phyloP scores from a whole-genome alignment of 345 rosid species.

The Abelmoschus esculentus region DNA sequence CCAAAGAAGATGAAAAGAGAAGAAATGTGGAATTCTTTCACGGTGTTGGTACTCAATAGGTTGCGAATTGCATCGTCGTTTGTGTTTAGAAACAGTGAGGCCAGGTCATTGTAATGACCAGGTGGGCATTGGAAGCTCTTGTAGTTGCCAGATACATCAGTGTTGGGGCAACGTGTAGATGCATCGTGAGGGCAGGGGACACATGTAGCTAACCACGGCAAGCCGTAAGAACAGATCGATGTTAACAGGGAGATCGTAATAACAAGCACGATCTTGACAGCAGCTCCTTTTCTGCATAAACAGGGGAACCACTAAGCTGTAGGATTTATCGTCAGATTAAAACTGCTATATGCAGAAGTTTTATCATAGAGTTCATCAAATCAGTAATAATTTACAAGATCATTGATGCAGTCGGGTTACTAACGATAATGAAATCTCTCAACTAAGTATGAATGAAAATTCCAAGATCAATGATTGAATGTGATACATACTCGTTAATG shows the following conservation, averaged over 20 bases:
- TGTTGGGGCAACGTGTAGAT: slow-evolving; percentile 43
- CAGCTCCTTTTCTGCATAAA: slow-evolving; percentile 40
- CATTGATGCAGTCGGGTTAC: not conserved
- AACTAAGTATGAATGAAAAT: not conserved
- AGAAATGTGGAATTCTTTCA: slow-evolving; percentile 38
- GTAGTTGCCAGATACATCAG: slow-evolving; percentile 44
- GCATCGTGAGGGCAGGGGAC: slow-evolving; percentile 41
- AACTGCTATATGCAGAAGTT: not conserved
- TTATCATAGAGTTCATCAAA: not conserved
- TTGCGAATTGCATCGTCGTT: slow-evolving; percentile 60
- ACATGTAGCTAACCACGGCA: slow-evolving; percentile 53
- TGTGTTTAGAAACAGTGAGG: slow-evolving; percentile 59
- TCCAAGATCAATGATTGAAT: not conserved
- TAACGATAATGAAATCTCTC: not conserved
- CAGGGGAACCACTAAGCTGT: not conserved
- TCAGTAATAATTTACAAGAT: not conserved
- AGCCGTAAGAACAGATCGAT: slow-evolving; percentile 51
- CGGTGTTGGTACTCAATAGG: slow-evolving; percentile 36
- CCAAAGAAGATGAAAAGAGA: slow-evolving; percentile 50
- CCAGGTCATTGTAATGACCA: slow-evolving; percentile 53
- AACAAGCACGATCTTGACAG: slow-evolving; percentile 41
- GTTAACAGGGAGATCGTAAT: slow-evolving; percentile 41
- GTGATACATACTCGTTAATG: slow-evolving; percentile 46
- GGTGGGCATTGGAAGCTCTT: slow-evolving; percentile 52
- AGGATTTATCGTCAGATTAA: not conserved